These are phyloP conservation scores for Phytophthora niederhauseri DNA, from an alignment of 352 stramenopile species.

Conservation along the genomic window DNA sequence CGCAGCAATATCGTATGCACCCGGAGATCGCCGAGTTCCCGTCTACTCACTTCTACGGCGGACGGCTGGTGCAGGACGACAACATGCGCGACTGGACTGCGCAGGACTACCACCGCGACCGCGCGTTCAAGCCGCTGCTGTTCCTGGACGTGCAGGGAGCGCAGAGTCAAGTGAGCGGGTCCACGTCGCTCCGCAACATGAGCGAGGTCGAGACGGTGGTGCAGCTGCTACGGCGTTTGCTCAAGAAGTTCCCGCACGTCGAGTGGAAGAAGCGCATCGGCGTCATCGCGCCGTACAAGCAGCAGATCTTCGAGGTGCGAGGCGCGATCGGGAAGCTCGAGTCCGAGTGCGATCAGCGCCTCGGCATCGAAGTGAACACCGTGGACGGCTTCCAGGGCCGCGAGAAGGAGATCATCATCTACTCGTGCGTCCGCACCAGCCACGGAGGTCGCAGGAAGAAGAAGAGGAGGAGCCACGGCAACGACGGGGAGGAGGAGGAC, in stretches of 20 bases:
- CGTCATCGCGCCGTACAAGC: slow-evolving; percentile 99
- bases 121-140: slow-evolving; percentile 58
- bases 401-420: slow-evolving; percentile 98
- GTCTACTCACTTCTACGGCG: slow-evolving; percentile 95
- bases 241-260: slow-evolving; percentile 74
- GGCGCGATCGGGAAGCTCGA: slow-evolving; percentile 71
- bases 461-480: slow-evolving; percentile 21
- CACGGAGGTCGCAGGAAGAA: slow-evolving; percentile 64
- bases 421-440: slow-evolving; percentile 97
- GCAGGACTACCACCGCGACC: slow-evolving; percentile 62
- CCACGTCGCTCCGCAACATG: slow-evolving; percentile 79
- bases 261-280: slow-evolving; percentile 93
- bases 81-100: slow-evolving; percentile 82
- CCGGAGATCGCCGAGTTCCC: slow-evolving; percentile 95
- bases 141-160: slow-evolving; percentile 71
- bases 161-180: slow-evolving; percentile 76
- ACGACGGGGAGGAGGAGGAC: slow-evolving; percentile 22
- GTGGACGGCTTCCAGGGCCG: slow-evolving; percentile 98
- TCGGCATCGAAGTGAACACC: slow-evolving; percentile 91
- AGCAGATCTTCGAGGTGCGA: slow-evolving; percentile 94
- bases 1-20: slow-evolving; percentile 99
- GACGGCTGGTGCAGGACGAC: slow-evolving; percentile 86
- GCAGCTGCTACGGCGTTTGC: slow-evolving; percentile 92
- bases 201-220: slow-evolving; percentile 79
- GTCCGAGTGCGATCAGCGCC: slow-evolving; percentile 41